phyloP scores from a whole-genome alignment of 2,329 filamentous ascomycete genomes.

The Ramichloridium luteum region DNA sequence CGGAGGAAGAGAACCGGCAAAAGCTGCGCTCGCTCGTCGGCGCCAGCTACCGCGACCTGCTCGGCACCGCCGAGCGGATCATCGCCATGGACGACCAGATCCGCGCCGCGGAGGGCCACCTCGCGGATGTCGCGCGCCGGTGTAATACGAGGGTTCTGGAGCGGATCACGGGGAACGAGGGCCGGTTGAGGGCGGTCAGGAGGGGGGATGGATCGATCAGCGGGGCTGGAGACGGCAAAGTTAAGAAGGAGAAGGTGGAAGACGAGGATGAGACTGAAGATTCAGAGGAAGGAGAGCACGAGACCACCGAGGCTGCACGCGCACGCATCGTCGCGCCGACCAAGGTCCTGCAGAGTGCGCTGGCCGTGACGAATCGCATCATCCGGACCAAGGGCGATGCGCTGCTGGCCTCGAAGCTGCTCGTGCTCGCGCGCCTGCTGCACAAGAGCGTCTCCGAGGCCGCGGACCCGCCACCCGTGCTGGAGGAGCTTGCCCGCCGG shows the following conservation, averaged over 20 bases:
- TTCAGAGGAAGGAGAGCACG: conserved; percentile 5
- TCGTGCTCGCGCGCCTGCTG: conserved; percentile 64
- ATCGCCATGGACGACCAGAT: conserved; percentile 77
- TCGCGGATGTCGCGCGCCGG: conserved; percentile 59
- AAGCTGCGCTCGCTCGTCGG: conserved; percentile 55
- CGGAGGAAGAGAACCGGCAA: conserved; percentile 51
- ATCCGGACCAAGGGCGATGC: conserved; percentile 40
- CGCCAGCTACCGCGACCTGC: conserved; percentile 69
- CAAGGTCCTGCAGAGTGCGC: conserved; percentile 43
- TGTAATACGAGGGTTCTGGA: conserved; percentile 65
- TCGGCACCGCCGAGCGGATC: conserved; percentile 88
- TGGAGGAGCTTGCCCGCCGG: conserved; percentile 53
- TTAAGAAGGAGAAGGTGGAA: conserved; percentile 6
- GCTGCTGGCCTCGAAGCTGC: conserved; percentile 47
- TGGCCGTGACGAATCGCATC: conserved; percentile 40
- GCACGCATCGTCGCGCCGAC: conserved; percentile 13
- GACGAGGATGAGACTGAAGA: too few relatives aligned
- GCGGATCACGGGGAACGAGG: conserved; percentile 42
- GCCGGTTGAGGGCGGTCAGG: conserved; percentile 10
- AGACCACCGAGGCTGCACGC: conserved; percentile 5
- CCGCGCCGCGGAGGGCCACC: conserved; percentile 55
- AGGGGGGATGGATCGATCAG: too few relatives aligned
- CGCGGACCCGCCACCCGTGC: conserved; percentile 34
- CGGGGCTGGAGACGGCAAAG: too few relatives aligned
- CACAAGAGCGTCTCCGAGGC: conserved; percentile 57